A percentile compares a stretch with the other conserved stretches of the same genome.
These are phyloP conservation scores for Vitis hybrid DNA, from an alignment of 177 flowering plant genomes.

Conservation along the genomic window DNA sequence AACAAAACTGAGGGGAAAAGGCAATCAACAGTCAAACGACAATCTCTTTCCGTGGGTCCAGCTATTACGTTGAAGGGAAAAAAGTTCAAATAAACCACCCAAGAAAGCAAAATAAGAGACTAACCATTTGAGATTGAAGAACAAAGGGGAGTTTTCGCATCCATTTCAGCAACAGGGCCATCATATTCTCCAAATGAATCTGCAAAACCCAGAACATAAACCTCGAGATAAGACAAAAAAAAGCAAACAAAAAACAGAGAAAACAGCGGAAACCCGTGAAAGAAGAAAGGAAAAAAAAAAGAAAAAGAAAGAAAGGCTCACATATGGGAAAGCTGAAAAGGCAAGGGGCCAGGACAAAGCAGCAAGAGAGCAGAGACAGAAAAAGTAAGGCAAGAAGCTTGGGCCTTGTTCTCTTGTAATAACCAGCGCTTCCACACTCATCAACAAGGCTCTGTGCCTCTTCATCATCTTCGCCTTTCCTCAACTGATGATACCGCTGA, in stretches of 20 bases:
- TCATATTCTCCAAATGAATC: slow-evolving; percentile 38
- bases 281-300: slow-evolving; percentile 15
- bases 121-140: slow-evolving; percentile 44
- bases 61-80: background rate
- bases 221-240: slow-evolving; percentile 3
- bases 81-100: background rate
- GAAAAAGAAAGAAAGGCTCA: background rate
- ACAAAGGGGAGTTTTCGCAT: slow-evolving; percentile 26
- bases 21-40: background rate
- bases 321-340: slow-evolving; percentile 16
- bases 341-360: slow-evolving; percentile 30
- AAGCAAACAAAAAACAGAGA: slow-evolving; percentile 7
- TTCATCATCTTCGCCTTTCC: slow-evolving; percentile 26
- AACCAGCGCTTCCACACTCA: slow-evolving; percentile 20
- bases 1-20: too few relatives aligned
- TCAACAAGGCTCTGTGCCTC: slow-evolving; percentile 15
- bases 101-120: slow-evolving; percentile 2
- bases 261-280: slow-evolving; percentile 17
- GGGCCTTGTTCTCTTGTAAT: slow-evolving; percentile 36
- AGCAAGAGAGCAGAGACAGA: slow-evolving; percentile 40
- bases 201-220: slow-evolving; percentile 22
- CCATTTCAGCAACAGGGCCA: slow-evolving; percentile 13
- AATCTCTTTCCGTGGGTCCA: background rate
- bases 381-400: slow-evolving; percentile 41
- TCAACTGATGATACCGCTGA: slow-evolving; percentile 24